These are phyloP conservation scores for Didymella pomorum DNA, from an alignment of 2,329 filamentous ascomycete species.

Conservation along the genomic window DNA sequence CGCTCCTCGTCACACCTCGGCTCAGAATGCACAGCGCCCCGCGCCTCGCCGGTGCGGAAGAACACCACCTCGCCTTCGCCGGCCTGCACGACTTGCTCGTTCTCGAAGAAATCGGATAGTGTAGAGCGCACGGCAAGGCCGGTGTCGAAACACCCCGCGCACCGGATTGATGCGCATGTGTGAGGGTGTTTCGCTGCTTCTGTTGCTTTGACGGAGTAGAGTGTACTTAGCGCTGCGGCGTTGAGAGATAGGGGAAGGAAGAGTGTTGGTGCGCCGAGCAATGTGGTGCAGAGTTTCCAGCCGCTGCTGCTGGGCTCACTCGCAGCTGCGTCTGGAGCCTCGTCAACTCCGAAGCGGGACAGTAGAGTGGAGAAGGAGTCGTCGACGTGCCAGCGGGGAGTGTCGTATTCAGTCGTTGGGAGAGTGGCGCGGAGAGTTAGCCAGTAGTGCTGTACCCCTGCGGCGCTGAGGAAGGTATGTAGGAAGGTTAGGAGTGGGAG, in stretches of 20 bases:
- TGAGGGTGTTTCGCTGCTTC: constrained; percentile 44
- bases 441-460: constrained; percentile 56
- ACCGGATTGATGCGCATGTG: constrained; percentile 54
- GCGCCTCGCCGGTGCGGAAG: constrained; percentile 54
- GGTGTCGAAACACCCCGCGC: constrained; percentile 55
- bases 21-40: constrained; percentile 56
- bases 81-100: constrained; percentile 7
- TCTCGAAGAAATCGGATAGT: constrained; percentile 43
- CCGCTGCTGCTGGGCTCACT: constrained; percentile 20
- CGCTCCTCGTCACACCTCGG: constrained; percentile 41
- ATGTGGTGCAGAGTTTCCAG: constrained; percentile 60
- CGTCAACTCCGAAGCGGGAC: too few relatives aligned
- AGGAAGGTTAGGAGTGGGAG: constrained; percentile 54
- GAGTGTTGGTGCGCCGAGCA: constrained; percentile 58
- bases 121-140: constrained; percentile 52
- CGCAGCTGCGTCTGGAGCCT: neutral
- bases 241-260: constrained; percentile 43
- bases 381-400: constrained; percentile 60
- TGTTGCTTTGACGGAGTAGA: constrained; percentile 38
- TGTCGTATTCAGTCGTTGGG: constrained; percentile 55
- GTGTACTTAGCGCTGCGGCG: constrained; percentile 43
- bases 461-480: constrained; percentile 48
- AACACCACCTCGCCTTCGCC: constrained; percentile 50
- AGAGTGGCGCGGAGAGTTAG: constrained; percentile 59
- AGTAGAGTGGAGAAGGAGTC: constrained; percentile 55